phyloP scores from a whole-genome alignment of 305 asterid species.

The Ilex paraguariensis region DNA sequence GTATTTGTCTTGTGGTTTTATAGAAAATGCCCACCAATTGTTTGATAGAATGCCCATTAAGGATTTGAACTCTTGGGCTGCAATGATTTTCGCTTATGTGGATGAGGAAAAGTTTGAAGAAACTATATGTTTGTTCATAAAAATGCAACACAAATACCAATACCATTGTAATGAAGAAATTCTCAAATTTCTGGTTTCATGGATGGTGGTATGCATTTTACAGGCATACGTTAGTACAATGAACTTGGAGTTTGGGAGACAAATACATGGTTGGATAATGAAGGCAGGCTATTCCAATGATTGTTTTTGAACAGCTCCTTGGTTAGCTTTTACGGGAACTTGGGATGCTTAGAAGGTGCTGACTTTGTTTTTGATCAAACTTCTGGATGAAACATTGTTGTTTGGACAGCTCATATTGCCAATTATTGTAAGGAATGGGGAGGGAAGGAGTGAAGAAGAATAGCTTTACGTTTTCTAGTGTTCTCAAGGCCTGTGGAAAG shows the following conservation, averaged over 20 bases:
- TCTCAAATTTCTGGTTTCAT: slow-evolving; percentile 34
- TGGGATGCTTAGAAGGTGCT: slow-evolving; percentile 39
- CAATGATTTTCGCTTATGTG: slow-evolving; percentile 50
- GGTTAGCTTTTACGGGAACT: slow-evolving; percentile 63
- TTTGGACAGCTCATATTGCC: slow-evolving; percentile 61
- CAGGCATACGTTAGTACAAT: slow-evolving; percentile 40
- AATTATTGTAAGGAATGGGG: slow-evolving; percentile 28
- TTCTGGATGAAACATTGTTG: slow-evolving; percentile 33
- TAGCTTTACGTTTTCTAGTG: no score
- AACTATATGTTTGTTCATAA: slow-evolving; percentile 34
- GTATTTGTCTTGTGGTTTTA: slow-evolving; percentile 35
- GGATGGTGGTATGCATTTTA: slow-evolving; percentile 54
- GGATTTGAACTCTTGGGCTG: slow-evolving; percentile 61
- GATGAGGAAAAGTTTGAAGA: slow-evolving; percentile 35
- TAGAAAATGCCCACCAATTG: slow-evolving; percentile 45
- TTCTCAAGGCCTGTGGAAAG: no score
- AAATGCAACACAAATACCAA: slow-evolving; percentile 29
- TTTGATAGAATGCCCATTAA: slow-evolving; percentile 52
- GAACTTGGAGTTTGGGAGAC: slow-evolving; percentile 56
- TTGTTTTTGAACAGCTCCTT: slow-evolving; percentile 46
- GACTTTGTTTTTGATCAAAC: slow-evolving; percentile 38
- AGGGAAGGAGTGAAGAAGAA: no score
- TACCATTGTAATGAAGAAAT: slow-evolving; percentile 18
- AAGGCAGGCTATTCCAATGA: slow-evolving; percentile 45
- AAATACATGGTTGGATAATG: slow-evolving; percentile 64